phyloP scores from a whole-genome alignment of 148 eudicot species.

The Fagopyrum tataricum region DNA sequence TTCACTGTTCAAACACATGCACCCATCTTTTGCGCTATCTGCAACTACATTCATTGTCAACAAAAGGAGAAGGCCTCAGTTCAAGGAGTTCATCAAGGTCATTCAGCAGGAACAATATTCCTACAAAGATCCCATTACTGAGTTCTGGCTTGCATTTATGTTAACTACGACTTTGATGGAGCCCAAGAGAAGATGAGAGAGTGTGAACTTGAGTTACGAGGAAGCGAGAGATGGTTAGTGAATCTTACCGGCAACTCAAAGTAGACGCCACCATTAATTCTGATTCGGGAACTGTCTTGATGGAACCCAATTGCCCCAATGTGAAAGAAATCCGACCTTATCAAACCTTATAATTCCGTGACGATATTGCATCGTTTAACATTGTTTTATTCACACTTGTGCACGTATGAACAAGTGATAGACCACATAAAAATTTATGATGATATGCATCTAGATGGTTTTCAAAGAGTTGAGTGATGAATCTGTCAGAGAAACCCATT shows the following conservation, averaged over 20 bases:
- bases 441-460: too few species aligned
- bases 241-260: slow-evolving; percentile 79
- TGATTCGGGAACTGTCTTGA: slow-evolving; percentile 58
- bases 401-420: slow-evolving; percentile 94
- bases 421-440: slow-evolving; percentile 91
- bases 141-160: slow-evolving; percentile 91
- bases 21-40: slow-evolving; percentile 89
- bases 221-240: slow-evolving; percentile 98
- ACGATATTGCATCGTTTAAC: too few species aligned
- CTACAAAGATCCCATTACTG: slow-evolving; percentile 83
- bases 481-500: too few species aligned
- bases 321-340: slow-evolving; percentile 47
- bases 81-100: slow-evolving; percentile 91
- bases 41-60: slow-evolving; percentile 91
- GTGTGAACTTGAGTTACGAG: slow-evolving; percentile 83
- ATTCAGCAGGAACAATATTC: slow-evolving; percentile 86
- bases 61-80: slow-evolving; percentile 89
- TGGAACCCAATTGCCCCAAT: slow-evolving; percentile 77
- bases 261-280: slow-evolving; percentile 90
- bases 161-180: slow-evolving; percentile 92
- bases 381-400: neutral
- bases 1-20: slow-evolving; percentile 85
- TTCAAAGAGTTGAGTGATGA: too few species aligned
- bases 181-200: slow-evolving; percentile 92
- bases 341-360: too few species aligned